A percentile compares a stretch with the other conserved stretches of the same genome.
phyloP scores from a whole-genome alignment of 495 filamentous ascomycete genomes.

The Neurospora intermedia region DNA sequence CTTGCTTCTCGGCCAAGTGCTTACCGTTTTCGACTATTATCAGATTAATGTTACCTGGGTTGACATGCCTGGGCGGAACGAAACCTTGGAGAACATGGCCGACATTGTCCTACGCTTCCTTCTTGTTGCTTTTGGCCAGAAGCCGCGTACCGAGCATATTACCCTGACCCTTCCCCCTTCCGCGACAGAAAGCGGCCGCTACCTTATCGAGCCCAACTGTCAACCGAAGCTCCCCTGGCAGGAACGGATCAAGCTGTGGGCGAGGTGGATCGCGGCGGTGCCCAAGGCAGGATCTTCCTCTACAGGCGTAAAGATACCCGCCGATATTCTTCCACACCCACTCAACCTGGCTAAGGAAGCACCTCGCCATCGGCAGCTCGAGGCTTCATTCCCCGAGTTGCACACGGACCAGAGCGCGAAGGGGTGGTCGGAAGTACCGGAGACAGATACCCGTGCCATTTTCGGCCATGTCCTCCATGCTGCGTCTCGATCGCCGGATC shows the following conservation, averaged over 20 bases:
- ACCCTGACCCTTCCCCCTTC: background rate
- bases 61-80: conserved; percentile 10
- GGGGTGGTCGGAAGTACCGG: conserved; percentile 18
- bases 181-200: conserved; percentile 15
- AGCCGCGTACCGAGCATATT: conserved; percentile 8
- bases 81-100: conserved; percentile 17
- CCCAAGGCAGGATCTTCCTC: background rate
- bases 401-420: background rate
- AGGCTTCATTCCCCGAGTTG: background rate
- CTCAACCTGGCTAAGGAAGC: conserved; percentile 1
- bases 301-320: conserved; percentile 5
- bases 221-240: conserved; percentile 32
- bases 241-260: conserved; percentile 30
- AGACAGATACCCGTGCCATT: conserved; percentile 23
- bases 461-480: conserved; percentile 34
- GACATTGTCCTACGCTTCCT: conserved; percentile 36
- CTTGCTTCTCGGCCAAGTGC: background rate
- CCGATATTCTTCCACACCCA: conserved; percentile 5
- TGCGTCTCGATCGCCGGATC: background rate
- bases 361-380: background rate
- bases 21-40: conserved; percentile 6
- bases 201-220: conserved; percentile 14
- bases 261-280: conserved; percentile 20
- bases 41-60: conserved; percentile 31
- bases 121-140: conserved; percentile 22